Evolutionary conservation across 208 protist genomes (phyloP), one percentile per base, ranked within the genome.

Genomic region (Lotmaria passim): DNA sequence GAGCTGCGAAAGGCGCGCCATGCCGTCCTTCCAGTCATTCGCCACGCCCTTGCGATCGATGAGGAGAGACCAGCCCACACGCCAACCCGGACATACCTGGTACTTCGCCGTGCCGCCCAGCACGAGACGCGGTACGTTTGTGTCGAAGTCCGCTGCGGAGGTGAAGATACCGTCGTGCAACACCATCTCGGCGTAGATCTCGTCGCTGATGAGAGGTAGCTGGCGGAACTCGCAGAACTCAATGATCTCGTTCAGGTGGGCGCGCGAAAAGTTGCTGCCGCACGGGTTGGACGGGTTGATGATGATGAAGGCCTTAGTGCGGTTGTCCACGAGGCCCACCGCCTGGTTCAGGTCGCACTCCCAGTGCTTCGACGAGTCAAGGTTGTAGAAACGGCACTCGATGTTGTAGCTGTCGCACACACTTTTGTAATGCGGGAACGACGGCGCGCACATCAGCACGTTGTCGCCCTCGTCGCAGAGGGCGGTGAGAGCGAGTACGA

Each of bases 271-370:
- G 73, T 95, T 93, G 53, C 83, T 94, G 59, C 97, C 97, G 69
- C 95, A 98, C 30, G 97, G 96, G 82, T 98, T 98, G 26, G 90
- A 97, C 23, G 97, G 97, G 83, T 99, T 99, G 63, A 92, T 98
- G 24, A 98, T 70, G 17, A 99, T 36, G 51, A 99, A 95, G 3
- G 82, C 86, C 53, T 74, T 82, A 2, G 97, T 99, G 19, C 79
- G 83, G 7, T 68, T 67, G 58, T 98, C 89, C 14, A 97, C 87
- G 15, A 96, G 60, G n/a, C 74, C 69, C 36, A 76, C 81, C 2
- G 97, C 51, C 26, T 93, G 69, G 12, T 75, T 81, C 21, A 98
- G 70, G 79, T 98, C 91, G 28, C 88, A 63, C 65, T 98, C 81
- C 95, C 96, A 98, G 62, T 90, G 69, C 47, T 87, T 91, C 11